Evolutionary conservation across 2,329 filamentous ascomycete genomes (phyloP), one percentile per base, ranked within the genome.

Genomic region (Verticillium zaregamsianum): DNA sequence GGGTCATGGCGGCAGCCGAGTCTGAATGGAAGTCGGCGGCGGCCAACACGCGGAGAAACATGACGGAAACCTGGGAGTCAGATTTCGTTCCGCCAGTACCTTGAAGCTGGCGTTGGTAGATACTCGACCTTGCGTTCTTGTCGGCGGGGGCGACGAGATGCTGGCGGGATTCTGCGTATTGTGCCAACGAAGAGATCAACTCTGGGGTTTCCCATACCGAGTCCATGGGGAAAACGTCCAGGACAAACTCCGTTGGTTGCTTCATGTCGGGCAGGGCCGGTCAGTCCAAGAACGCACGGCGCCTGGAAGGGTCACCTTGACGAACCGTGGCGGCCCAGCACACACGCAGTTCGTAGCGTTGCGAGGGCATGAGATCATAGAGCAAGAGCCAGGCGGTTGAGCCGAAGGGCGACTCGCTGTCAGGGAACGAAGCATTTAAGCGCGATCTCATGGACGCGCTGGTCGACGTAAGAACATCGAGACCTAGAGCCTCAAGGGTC

Each of bases 311-410:
- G 9, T 23, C 12, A 12, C 45, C 8, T 11, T 11, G 55, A 52
- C 90, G 76, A 83, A 97, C 94, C 64, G 90, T 95, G 49, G 95
- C 95, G 63, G 92, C 83, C 93, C 94, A 99, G 78, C 94, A 98
- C 63, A 97, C 82, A 60, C 95, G 88, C 57, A 96, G 84, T 79
- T 99, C 95, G 80, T 98, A 97, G 66, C 93, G 85, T 70, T 90
- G 89, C 12, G 86, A 86, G 39, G 86, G 83, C n/a, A 77, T 81
- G 60, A 99, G 80, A 37, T 82, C 78, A 61, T 90, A 84, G 6
- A 99, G 84, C 8, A 94, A 77, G 67, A 93, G 85, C 95, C 95
- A 98, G 32, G 90, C 89, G 59, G 88, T 80, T 12, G 80, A 76
- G 8, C 91, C 92, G 14, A 79, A 73, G 11, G 81, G 82, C 33